Evolutionary conservation across 179 eudicot species (phyloP).

Genomic region (Actinidia chinensis): DNA sequence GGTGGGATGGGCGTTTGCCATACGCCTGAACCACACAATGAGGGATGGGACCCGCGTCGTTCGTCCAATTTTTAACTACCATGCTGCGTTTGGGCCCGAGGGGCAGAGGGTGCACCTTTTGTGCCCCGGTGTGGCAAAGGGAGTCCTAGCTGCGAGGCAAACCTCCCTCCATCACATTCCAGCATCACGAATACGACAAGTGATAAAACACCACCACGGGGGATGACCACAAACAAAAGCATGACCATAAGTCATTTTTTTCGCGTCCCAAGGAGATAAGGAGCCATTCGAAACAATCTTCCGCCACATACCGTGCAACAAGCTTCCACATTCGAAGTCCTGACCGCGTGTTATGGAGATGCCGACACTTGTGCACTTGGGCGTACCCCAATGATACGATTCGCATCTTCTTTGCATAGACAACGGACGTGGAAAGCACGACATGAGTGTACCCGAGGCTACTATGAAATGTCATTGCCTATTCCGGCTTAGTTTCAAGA

Average conservation of each 20-base stretch:
- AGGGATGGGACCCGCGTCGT: not conserved
- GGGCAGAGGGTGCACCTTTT: not conserved
- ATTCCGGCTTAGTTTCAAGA: not conserved
- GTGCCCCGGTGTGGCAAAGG: conserved; percentile 23
- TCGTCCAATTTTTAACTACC: conserved; percentile 13
- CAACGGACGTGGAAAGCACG: conserved; percentile 2
- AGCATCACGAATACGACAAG: conserved; percentile 32
- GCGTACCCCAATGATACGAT: conserved; percentile 19
- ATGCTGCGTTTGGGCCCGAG: conserved; percentile 2
- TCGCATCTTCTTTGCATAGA: not conserved
- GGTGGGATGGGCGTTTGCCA: conserved; percentile 19
- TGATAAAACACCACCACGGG: not conserved
- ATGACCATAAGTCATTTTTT: not conserved
- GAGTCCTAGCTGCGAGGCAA: conserved; percentile 22
- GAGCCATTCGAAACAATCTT: conserved; percentile 16
- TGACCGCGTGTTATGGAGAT: conserved; percentile 37
- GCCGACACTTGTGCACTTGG: conserved; percentile 29
- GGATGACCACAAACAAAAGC: not conserved
- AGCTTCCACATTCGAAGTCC: conserved; percentile 29
- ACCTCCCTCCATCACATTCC: conserved; percentile 27
- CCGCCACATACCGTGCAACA: not conserved
- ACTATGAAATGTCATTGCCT: not conserved
- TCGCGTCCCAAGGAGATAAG: not conserved
- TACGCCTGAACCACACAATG: conserved; percentile 22
- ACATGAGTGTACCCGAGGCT: not conserved